Base-by-base conservation (phyloP, 2,329 filamentous ascomycete genomes). In the Pseudopyricularia javanii region DNA sequence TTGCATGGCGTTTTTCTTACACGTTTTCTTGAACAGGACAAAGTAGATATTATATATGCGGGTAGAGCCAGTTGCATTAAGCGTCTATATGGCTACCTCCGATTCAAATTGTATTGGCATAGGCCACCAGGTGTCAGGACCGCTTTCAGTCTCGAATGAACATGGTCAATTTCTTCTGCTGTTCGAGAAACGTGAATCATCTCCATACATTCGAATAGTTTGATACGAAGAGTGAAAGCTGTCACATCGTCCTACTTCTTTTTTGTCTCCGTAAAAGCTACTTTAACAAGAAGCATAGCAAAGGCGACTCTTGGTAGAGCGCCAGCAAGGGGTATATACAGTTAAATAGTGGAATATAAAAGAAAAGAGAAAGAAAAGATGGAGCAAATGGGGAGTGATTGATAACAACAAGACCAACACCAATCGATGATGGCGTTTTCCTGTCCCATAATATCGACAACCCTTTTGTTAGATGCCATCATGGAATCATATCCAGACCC, bases 251-350 rank as follows among this genome's bases (percentile, higher is more conserved):
- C 20, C 35, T 40, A n/a, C 37, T 24, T 5, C 17, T 43, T 43
- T 43, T 43, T n/a, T 20, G n/a, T n/a, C n/a, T 43, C 24, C 37
- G 8, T 20, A 43, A 43, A 33, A 33, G 24, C 2, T n/a, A 43
- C 37, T 43, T 20, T 11, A 22, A 20, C 37, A 43, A 43, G 17
- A 43, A 43, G 17, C 37, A 43, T 43, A 43, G 37, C 37, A 43
- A 40, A 40, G 24, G 37, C 37, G 24, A 43, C 37, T 20, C 37
- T 34, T 40, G 17, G 26, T 35, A 11, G 49, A 32, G 50, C 24
- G 28, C 28, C n/a, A 24, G 14, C 20, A 20, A 22, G 26, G 50
- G 50, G 50, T 52, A 52, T 52, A 52, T 52, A 52, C 50, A 52
- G 26, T 45, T 28, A 37, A 52, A 34, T 20, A 51, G 30, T 37